phyloP scores from a whole-genome alignment of 2,329 filamentous ascomycete species.

The Hypoxylon sp. region DNA sequence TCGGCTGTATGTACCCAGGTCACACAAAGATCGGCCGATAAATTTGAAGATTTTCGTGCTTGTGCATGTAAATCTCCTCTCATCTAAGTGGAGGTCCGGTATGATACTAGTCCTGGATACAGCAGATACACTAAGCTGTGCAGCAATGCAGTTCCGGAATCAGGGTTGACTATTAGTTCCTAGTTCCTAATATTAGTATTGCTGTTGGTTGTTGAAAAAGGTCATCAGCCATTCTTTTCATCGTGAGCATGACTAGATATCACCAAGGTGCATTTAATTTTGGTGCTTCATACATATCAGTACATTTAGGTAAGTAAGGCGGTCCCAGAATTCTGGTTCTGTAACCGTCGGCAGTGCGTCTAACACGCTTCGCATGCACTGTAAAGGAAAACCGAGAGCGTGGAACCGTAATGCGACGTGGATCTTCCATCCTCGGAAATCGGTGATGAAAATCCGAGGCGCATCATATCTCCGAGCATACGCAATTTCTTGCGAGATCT shows the following conservation, averaged over 20 bases:
- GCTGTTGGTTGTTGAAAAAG: not conserved
- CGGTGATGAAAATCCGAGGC: slow-evolving; percentile 21
- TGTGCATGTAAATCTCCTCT: slow-evolving; percentile 2
- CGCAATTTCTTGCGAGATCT: slow-evolving; percentile 16
- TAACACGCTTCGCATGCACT: slow-evolving; percentile 1
- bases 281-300: not conserved
- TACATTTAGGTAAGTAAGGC: not conserved
- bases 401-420: slow-evolving; percentile 10
- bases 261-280: not conserved
- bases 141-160: not conserved
- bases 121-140: slow-evolving; percentile 1
- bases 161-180: not conserved
- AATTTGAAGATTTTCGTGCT: slow-evolving; percentile 3
- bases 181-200: not conserved
- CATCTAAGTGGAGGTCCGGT: not conserved
- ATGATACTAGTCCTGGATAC: not conserved
- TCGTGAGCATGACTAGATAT: not conserved
- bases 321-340: slow-evolving; percentile 8
- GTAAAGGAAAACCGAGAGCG: not conserved
- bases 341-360: not conserved
- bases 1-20: slow-evolving; percentile 13
- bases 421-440: not conserved
- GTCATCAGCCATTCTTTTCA: not conserved
- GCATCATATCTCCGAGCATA: slow-evolving; percentile 31
- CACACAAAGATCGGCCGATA: slow-evolving; percentile 21